Evolutionary conservation across 371 early-diverging fungal genomes (phyloP).

Genomic region (Mucor circinelloides): DNA sequence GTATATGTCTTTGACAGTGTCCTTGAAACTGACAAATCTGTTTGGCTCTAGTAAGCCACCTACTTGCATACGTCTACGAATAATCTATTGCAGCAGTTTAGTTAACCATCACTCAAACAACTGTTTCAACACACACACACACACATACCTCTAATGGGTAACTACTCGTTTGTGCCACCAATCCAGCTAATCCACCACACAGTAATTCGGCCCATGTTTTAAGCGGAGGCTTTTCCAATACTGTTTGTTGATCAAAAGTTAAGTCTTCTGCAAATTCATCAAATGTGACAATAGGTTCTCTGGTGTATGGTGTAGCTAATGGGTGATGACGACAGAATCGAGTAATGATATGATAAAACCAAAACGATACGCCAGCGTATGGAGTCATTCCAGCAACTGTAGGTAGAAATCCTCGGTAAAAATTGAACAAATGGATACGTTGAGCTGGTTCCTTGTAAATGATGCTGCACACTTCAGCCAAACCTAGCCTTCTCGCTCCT

Average conservation of each 20-base stretch:
- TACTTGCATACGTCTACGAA: constrained; percentile 92
- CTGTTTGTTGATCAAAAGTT: constrained; percentile 29
- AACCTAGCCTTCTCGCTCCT: constrained; percentile 13
- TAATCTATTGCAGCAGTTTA: constrained; percentile 46
- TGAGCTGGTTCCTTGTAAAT: constrained; percentile 49
- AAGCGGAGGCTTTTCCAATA: constrained; percentile 30
- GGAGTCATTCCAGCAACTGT: constrained; percentile 89
- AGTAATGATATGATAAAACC: constrained; percentile 65
- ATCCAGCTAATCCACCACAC: constrained; percentile 87
- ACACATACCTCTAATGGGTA: constrained; percentile 84
- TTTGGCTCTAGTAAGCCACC: constrained; percentile 65
- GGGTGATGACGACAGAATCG: constrained; percentile 54
- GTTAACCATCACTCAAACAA: not conserved
- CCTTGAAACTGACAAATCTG: constrained; percentile 55
- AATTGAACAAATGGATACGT: constrained; percentile 57
- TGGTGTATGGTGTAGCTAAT: constrained; percentile 28
- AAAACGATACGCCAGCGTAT: constrained; percentile 90
- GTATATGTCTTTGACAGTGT: constrained; percentile 70
- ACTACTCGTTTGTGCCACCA: constrained; percentile 83
- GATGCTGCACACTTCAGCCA: constrained; percentile 28
- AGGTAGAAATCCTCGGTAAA: constrained; percentile 88
- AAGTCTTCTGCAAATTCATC: constrained; percentile 20
- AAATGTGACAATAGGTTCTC: constrained; percentile 7
- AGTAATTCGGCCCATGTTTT: constrained; percentile 76
- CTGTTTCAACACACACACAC: not conserved